Base-by-base conservation (phyloP, 768 basidiomycete genomes). In the Agrocybe praecox region DNA sequence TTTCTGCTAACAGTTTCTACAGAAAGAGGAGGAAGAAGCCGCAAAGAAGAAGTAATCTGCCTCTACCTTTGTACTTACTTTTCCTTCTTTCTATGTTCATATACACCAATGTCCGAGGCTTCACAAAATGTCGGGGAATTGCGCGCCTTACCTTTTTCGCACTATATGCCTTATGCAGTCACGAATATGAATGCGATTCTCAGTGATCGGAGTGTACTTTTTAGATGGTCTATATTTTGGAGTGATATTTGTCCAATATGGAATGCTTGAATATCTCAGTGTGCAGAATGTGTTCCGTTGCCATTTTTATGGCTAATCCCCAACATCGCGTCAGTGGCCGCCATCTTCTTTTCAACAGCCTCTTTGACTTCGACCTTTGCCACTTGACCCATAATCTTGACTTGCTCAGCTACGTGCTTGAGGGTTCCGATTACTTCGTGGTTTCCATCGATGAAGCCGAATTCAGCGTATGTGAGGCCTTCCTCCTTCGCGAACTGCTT, bases 11-110 rank as follows among this genome's bases (percentile, higher is more conserved):
- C 72, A 64, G 34, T 33, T 29, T 22, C 55, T 65, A 57, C 67
- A 92, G 91, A 91, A 89, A 72, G 92, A 91, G 65, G 94, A 94
- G 72, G 93, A 95, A 83, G 93, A 94, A 71, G 92, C 90, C 56
- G 85, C 82, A 71, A 94, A 94, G 83, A 93, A 93, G 80, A 93
- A 94, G 80, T 92, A 86, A 77, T 76, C 56, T 56, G 55, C 62
- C 58, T 60, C 65, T 54, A 58, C 19, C 29, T 40, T 56, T 52
- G 56, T 57, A 60, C 67, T 63, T 61, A 63, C 65, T 71, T 58
- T 63, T 63, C 51, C 63, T 55, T 62, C 56, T 57, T 58, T 47
- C 55, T 62, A 57, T 65, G 60, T 67, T 56, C 59, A 64, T 65
- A 59, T 64, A 65, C 70, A 66, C 65, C 61, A 59, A 56, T 63